Percentiles rank a stretch among this genome's conserved stretches.
Conservation (phyloP, 2,329 filamentous ascomycete species). For the Neonectria neomacrospora region DNA sequence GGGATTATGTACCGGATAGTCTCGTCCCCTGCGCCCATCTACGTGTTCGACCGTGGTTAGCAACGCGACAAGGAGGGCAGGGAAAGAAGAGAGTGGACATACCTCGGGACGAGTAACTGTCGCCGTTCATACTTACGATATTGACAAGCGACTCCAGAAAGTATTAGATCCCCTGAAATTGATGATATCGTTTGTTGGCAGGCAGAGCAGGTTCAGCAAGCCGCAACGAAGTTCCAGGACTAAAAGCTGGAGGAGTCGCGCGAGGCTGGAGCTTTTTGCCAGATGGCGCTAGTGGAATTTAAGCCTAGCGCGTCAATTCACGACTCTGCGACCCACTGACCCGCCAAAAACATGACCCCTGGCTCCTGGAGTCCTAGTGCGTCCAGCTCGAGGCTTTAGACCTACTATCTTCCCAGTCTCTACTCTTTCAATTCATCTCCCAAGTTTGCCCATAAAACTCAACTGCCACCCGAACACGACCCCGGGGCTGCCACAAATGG, state of each 20-base stretch:
- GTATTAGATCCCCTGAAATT: slow-evolving; percentile 30
- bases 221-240: slow-evolving; percentile 45
- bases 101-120: slow-evolving; percentile 84
- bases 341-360: slow-evolving; percentile 18
- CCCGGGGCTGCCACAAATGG: slow-evolving; percentile 42
- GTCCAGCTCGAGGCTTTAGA: slow-evolving; percentile 22
- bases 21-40: slow-evolving; percentile 66
- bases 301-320: slow-evolving; percentile 40
- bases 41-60: slow-evolving; percentile 35
- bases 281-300: slow-evolving; percentile 43
- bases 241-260: slow-evolving; percentile 44
- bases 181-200: slow-evolving; percentile 40
- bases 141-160: slow-evolving; percentile 34
- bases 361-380: slow-evolving; percentile 20
- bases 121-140: slow-evolving; percentile 78
- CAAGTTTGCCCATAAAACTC: background rate
- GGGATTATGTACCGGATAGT: slow-evolving; percentile 61
- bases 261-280: slow-evolving; percentile 59
- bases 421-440: slow-evolving; percentile 19
- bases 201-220: slow-evolving; percentile 42
- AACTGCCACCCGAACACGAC: background rate
- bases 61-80: slow-evolving; percentile 46
- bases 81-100: slow-evolving; percentile 45
- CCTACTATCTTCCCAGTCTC: slow-evolving; percentile 10
- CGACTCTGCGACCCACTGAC: slow-evolving; percentile 18